Base-by-base conservation (phyloP, 108 stramenopile genomes). In the Bacterosira constricta region DNA sequence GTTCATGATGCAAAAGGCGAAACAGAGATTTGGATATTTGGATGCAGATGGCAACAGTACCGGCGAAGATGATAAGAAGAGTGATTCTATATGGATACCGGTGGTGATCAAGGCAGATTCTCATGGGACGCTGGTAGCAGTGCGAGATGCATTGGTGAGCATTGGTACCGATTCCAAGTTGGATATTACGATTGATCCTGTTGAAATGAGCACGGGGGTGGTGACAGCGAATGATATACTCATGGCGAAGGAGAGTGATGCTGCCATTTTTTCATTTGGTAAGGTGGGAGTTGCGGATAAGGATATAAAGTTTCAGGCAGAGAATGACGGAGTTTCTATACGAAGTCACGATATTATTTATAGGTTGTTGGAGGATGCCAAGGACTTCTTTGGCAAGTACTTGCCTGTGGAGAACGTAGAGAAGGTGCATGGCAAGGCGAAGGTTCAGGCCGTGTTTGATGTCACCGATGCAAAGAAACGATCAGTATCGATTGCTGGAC, bases 21-120 rank as follows among this genome's bases (percentile, higher is more conserved):
- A 75, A 11, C 31, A 69, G 31, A 63, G 56, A 2, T 80, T 80
- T 45, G 73, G 83, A 17, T 60, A 64, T 38, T 61, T 45, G 44
- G 46, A 58, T 34, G 73, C 73, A 11, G 62, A 77, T 20, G 74
- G 77, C 6, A 73, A 58, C n/a, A n/a, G n/a, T n/a, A 62, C 44
- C 45, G 46, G 64, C 25, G 73, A 78, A 11, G 62, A 77, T 20
- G 74, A 79, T 8, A 73, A 58, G 17, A 82, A 80, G 36, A 60
- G 31, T 1, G 57, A 73, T 18, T 35, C 53, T 18, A 83, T 92
- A 34, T 76, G 90, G 6, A 89, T 92, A 47, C 94, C 94, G 13
- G 85, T 95, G 17, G 77, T 95, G 3, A 75, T 95, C 49, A 92
- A 90, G 66, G 89, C 94, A 10, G 90, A 91, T 55, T 88, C 90